Conservation (phyloP, 1,284 basidiomycete species). For the Fomes fomentarius region DNA sequence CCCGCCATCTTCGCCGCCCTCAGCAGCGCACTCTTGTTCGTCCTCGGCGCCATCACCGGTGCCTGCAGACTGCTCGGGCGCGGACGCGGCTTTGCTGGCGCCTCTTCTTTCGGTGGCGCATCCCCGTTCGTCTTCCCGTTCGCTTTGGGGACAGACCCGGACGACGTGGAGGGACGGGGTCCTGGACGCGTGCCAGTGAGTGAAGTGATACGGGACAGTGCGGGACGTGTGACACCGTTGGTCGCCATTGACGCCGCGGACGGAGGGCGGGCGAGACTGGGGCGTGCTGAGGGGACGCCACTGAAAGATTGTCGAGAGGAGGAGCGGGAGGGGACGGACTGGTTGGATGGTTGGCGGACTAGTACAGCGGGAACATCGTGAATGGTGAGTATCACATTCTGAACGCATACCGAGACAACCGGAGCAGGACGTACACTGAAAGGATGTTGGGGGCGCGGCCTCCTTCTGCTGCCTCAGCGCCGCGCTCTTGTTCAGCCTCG, state of each 20-base stretch:
- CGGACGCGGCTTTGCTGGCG: slow-evolving; percentile 33
- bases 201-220: slow-evolving; percentile 27
- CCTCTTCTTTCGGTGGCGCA: not conserved
- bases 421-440: slow-evolving; percentile 55
- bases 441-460: slow-evolving; percentile 59
- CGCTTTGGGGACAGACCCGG: slow-evolving; percentile 15
- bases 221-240: slow-evolving; percentile 32
- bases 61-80: slow-evolving; percentile 59
- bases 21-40: slow-evolving; percentile 75
- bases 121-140: slow-evolving; percentile 21
- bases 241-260: slow-evolving; percentile 28
- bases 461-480: slow-evolving; percentile 64
- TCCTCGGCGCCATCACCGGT: slow-evolving; percentile 67
- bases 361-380: not conserved
- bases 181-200: not conserved
- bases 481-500: slow-evolving; percentile 72
- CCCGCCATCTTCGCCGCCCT: slow-evolving; percentile 65
- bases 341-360: slow-evolving; percentile 28
- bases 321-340: slow-evolving; percentile 25
- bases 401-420: not conserved
- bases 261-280: slow-evolving; percentile 27
- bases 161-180: slow-evolving; percentile 15
- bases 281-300: slow-evolving; percentile 23
- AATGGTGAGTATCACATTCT: not conserved
- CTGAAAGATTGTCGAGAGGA: slow-evolving; percentile 32